Evolutionary conservation across 129 eudicot species (phyloP), one percentile per base, ranked within the genome.

Genomic region (Lactuca sativa): DNA sequence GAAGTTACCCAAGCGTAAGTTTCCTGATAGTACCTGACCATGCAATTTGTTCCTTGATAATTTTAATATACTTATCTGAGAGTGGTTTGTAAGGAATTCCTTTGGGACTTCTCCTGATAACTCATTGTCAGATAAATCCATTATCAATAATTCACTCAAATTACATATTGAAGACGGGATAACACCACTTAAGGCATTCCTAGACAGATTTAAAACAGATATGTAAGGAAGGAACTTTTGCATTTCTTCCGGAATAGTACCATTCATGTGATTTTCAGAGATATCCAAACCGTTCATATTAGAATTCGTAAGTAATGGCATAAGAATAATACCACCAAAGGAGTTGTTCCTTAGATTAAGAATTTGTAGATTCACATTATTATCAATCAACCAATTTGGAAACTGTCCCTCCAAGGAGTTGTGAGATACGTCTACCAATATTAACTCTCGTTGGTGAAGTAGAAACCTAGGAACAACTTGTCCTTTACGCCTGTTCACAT

Each of bases 111-210:
- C 49, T 43, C 49, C 49, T 8, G 49, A 43, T 43, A 43, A 43
- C 49, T 43, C 49, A 69, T 81, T 81, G 6, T 51, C 6, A 9
- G 81, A 70, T 31, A 81, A 66, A 62, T 81, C 85, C 1, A 81
- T 1, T 5, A 0, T 0, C 0, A 0, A 0, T 34, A 73, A 16
- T 13, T 2, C 0, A 10, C 33, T n/a, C 62, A 79, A 5, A 43
- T 75, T 47, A 18, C 74, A 44, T 0, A 81, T 0, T 12, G 75
- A 70, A 8, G 69, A 14, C 4, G 85, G 76, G 55, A 81, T 62
- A n/a, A 8, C n/a, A 16, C 79, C 79, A 4, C 56, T 13, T 8
- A 81, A 43, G 3, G 5, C 5, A 67, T 81, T 81, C 9, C 15
- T 5, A 1, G 78, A 76, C 62, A 76, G 33, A 17, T 72, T 61